Percentiles rank a stretch among this genome's conserved stretches.
phyloP scores from a whole-genome alignment of 108 stramenopile species.

The Pseudonitzschia multiseries region DNA sequence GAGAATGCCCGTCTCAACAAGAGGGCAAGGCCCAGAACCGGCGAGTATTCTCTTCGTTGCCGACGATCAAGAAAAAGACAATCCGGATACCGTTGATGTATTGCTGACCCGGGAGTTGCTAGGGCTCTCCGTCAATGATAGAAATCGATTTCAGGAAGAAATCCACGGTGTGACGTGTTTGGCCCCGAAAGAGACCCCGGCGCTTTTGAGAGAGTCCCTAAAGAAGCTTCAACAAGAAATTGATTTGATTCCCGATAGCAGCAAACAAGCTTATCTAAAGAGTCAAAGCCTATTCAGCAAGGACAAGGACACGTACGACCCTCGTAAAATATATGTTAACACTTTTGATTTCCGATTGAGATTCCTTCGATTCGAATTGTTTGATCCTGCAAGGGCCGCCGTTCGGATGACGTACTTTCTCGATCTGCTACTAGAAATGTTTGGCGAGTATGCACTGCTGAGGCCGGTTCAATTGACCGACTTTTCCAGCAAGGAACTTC shows the following conservation, averaged over 20 bases:
- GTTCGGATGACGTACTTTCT: conserved; percentile 31
- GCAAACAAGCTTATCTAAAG: neutral
- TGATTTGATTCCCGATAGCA: neutral
- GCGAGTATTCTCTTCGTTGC: too few relatives aligned
- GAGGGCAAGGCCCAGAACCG: too few relatives aligned
- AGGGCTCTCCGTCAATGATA: neutral
- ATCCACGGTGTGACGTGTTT: conserved; percentile 16
- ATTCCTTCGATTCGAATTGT: conserved; percentile 44
- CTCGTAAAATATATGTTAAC: conserved; percentile 22
- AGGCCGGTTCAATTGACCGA: conserved; percentile 13
- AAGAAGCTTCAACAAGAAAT: neutral
- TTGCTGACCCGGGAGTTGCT: neutral
- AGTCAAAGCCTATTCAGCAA: neutral
- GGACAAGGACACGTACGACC: neutral
- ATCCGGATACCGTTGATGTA: neutral
- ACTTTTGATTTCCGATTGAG: conserved; percentile 27
- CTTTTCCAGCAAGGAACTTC: neutral
- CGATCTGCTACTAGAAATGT: conserved; percentile 35
- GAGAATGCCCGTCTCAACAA: too few relatives aligned
- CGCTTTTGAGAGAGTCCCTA: neutral
- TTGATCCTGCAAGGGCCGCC: conserved; percentile 39
- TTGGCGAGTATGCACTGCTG: conserved; percentile 23
- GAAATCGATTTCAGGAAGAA: conserved; percentile 10
- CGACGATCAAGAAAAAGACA: conserved; percentile 7
- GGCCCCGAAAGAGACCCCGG: conserved; percentile 5